phyloP scores from a whole-genome alignment of 768 basidiomycete genomes.

The Tulasnella sp. region DNA sequence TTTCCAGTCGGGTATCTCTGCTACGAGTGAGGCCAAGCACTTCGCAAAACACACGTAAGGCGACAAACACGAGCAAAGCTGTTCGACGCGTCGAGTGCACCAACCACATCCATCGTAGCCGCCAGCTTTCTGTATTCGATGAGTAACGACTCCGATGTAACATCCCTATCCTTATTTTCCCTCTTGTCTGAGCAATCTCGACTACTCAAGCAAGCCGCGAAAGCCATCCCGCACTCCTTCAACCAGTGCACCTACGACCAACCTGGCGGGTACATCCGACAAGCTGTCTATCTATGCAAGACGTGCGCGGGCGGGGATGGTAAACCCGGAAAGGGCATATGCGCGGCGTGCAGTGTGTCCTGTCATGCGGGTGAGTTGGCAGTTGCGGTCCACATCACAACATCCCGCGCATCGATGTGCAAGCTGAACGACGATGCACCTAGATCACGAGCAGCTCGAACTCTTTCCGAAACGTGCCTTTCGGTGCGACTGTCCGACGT shows the following conservation, averaged over 20 bases:
- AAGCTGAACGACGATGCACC: background rate
- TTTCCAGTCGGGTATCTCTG: too few species aligned
- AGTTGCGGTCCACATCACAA: background rate
- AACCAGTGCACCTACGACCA: slow-evolving; percentile 47
- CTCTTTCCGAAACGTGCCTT: slow-evolving; percentile 76
- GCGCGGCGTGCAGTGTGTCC: slow-evolving; percentile 72
- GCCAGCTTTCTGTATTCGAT: too few species aligned
- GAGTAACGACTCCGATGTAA: background rate
- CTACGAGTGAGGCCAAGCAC: too few species aligned
- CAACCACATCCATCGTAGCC: too few species aligned
- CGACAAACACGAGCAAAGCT: too few species aligned
- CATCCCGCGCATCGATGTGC: background rate
- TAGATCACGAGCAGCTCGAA: slow-evolving; percentile 50
- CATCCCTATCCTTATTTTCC: slow-evolving; percentile 1
- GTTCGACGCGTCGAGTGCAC: too few species aligned
- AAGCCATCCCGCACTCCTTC: slow-evolving; percentile 44
- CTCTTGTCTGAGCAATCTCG: background rate
- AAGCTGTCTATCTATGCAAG: slow-evolving; percentile 71
- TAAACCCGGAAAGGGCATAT: slow-evolving; percentile 42
- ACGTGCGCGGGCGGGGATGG: slow-evolving; percentile 44
- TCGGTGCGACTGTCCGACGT: slow-evolving; percentile 75
- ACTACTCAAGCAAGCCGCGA: slow-evolving; percentile 26
- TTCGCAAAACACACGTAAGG: too few species aligned
- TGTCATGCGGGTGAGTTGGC: slow-evolving; percentile 50
- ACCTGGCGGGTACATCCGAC: slow-evolving; percentile 46